Percentiles rank a stretch among this genome's conserved stretches.
Conservation (phyloP, 139 green algal species). For the Chlorella sp. region DNA sequence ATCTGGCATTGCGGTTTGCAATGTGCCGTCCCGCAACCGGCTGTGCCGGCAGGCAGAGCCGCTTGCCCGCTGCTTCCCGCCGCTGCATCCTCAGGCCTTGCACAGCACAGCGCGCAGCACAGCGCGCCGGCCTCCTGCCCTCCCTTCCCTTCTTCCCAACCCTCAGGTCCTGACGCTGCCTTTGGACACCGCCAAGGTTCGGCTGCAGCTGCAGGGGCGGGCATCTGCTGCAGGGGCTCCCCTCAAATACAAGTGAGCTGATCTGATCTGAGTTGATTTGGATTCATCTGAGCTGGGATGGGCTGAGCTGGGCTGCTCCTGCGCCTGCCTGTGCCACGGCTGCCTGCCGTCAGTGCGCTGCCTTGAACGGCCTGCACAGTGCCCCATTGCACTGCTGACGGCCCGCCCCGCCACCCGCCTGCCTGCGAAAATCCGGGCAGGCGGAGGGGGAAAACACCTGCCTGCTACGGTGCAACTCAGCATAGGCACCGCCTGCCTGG, state of each 20-base stretch:
- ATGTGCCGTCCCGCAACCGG: no score
- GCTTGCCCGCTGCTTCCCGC: background rate
- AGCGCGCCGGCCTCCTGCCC: background rate
- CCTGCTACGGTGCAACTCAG: no score
- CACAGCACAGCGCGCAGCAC: background rate
- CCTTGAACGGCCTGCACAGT: no score
- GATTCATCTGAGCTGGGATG: no score
- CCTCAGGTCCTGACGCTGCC: slow-evolving; percentile 73
- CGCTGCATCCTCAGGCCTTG: background rate
- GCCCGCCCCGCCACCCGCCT: background rate
- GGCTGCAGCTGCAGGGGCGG: slow-evolving; percentile 85
- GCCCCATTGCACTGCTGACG: background rate
- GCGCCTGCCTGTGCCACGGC: background rate
- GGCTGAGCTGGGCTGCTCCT: background rate
- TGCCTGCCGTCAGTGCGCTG: background rate
- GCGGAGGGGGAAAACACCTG: no score
- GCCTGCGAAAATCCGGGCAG: no score
- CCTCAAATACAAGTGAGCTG: slow-evolving; percentile 57
- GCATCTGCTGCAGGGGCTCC: slow-evolving; percentile 14
- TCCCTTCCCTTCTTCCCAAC: background rate
- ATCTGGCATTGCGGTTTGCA: background rate
- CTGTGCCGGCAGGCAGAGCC: background rate
- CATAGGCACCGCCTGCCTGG: no score
- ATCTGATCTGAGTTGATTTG: background rate
- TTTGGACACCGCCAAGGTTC: slow-evolving; percentile 94